Evolutionary conservation across 2,329 filamentous ascomycete genomes (phyloP).

Genomic region (Ophiostoma himal-ulmi): DNA sequence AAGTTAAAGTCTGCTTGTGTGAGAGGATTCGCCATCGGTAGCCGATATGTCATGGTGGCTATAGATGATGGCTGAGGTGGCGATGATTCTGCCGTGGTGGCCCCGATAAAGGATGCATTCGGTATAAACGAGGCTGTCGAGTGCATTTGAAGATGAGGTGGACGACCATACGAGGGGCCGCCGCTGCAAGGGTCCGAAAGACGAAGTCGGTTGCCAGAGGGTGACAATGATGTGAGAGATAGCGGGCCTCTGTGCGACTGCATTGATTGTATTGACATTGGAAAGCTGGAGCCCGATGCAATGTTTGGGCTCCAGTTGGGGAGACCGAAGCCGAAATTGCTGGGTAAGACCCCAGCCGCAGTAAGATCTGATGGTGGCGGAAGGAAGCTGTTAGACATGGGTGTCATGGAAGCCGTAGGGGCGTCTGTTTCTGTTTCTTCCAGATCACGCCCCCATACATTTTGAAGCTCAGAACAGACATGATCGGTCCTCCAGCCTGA

Average conservation of each 20-base stretch:
- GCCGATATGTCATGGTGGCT: constrained; percentile 30
- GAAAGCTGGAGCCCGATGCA: not conserved
- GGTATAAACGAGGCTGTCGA: constrained; percentile 3
- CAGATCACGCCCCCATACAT: constrained; percentile 69
- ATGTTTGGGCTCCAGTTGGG: not conserved
- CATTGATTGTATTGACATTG: not conserved
- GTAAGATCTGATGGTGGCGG: not conserved
- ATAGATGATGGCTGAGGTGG: constrained; percentile 28
- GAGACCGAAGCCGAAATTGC: not conserved
- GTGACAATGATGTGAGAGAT: not conserved
- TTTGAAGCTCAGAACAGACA: constrained; percentile 65
- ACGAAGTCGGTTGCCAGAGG: not conserved
- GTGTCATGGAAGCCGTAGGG: not conserved
- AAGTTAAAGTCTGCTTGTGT: constrained; percentile 66
- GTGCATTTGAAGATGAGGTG: constrained; percentile 10
- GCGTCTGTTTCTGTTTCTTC: not conserved
- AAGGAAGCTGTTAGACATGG: not conserved
- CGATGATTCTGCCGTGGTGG: constrained; percentile 16
- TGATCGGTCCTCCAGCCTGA: constrained; percentile 73
- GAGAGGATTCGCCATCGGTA: constrained; percentile 57
- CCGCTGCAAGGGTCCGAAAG: not conserved
- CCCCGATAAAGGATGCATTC: constrained; percentile 25
- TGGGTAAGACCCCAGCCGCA: not conserved
- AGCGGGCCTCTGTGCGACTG: not conserved
- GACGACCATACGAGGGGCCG: not conserved